These are phyloP conservation scores for Exophiala sp. DNA, from an alignment of 2,329 filamentous ascomycete species.

Conservation along the genomic window DNA sequence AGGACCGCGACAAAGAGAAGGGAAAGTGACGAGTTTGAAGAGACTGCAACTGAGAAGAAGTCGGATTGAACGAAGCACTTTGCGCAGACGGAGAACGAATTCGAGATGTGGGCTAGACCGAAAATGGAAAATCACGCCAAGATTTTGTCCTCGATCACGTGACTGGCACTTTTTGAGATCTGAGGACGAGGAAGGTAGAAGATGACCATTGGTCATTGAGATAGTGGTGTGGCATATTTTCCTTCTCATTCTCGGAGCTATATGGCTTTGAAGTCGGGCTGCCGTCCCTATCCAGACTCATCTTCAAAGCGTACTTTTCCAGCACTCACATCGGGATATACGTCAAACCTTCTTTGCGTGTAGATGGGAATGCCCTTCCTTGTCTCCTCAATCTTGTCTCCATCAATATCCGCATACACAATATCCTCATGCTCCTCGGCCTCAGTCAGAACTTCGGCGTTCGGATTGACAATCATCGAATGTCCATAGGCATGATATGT, in stretches of 20 bases:
- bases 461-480: slow-evolving; percentile 81
- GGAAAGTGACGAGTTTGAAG: background rate
- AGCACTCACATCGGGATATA: slow-evolving; percentile 84
- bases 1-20: background rate
- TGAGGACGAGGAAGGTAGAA: background rate
- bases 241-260: background rate
- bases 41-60: slow-evolving; percentile 4
- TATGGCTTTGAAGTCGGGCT: too few relatives aligned
- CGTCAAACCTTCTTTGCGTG: slow-evolving; percentile 84
- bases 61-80: slow-evolving; percentile 1
- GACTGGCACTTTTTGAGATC: background rate
- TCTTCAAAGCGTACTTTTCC: slow-evolving; percentile 48
- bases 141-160: slow-evolving; percentile 19
- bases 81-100: slow-evolving; percentile 2
- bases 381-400: slow-evolving; percentile 66
- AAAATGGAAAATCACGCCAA: slow-evolving; percentile 19
- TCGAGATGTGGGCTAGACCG: slow-evolving; percentile 11
- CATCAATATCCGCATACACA: slow-evolving; percentile 68
- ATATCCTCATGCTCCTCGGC: slow-evolving; percentile 74
- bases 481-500: slow-evolving; percentile 91
- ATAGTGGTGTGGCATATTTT: background rate
- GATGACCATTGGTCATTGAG: background rate
- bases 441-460: slow-evolving; percentile 76
- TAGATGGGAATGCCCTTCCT: slow-evolving; percentile 81
- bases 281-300: background rate